Base-by-base conservation (phyloP, 129 eudicot genomes). In the Pseudognaphalium luteoalbum region DNA sequence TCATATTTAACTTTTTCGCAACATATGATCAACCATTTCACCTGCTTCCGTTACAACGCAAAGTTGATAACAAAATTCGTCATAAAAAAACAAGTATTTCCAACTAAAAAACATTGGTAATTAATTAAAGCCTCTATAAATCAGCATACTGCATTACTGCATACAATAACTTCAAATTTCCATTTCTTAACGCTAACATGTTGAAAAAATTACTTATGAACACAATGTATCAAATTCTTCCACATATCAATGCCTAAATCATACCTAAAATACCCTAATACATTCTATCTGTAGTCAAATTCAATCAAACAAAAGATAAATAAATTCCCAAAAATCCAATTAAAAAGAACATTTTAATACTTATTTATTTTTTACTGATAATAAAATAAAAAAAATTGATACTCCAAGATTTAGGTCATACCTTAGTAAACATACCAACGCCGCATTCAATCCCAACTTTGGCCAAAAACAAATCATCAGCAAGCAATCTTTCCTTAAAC, bases 361-460 rank as follows among this genome's bases (percentile, higher is more conserved):
- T 52, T 3, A 16, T n/a, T 54, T 17, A 51, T 16, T 10, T 9
- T 8, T 10, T 42, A 42, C 2, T 42, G 8, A 42, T 42, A 8
- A 42, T 42, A 42, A 42, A 42, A 42, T 0, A 42, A 0, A 42
- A 42, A 42, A 42, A 39, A 39, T 7, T 39, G 47, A 39, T 39
- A 9, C 47, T 39, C 47, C 11, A 68, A 19, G 14, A 76, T 64
- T 78, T 78, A 71, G 77, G 56, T 78, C 42, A 57, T 76, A 93
- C 98, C 97, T 93, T 90, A 17, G 98, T 91, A 82, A 90, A 87
- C 71, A 93, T 68, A 10, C 98, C 98, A 64, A 91, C 98, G 65
- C 96, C 96, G 62, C 97, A 91, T 73, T 90, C 97, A 59, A 93
- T 86, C 2, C 68, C 89, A 52, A 93, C 81, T 71, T 93, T 93